Evolutionary conservation across 2,329 filamentous ascomycete species (phyloP), one percentile per base, ranked within the genome.

Genomic region (Triangularia setosa): DNA sequence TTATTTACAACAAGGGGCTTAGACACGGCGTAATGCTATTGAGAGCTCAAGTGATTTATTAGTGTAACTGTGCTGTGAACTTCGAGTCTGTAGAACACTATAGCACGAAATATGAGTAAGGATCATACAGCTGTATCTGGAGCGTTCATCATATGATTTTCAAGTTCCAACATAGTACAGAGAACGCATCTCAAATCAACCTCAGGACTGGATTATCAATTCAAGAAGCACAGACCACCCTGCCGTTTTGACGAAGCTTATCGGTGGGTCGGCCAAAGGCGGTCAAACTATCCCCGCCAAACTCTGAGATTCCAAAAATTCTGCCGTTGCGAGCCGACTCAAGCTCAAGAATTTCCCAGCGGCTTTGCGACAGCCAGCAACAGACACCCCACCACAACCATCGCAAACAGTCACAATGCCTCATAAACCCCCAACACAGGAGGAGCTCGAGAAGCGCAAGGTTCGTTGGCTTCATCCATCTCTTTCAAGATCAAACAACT

Each of bases 361-460:
- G 14, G 48, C 52, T 24, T 60, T 30, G 35, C 54, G 27, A 65
- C 53, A 61, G 30, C 55, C 44, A 63, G 24, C 60, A 58, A 55
- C 63, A 66, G 9, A 27, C 44, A 60, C 48, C 60, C 65, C 63
- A 62, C 65, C 44, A 64, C 54, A 27, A 57, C 44, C 7, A 53
- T 28, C 27, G 30, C 30, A 24, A 58, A 23, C 57, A n/a, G 44
- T 60, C 60, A 68, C 61, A 64, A 72, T 70, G 68, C 67, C 68
- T 68, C 69, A 71, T 69, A 70, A 84, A 75, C 76, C 75, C 66
- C 80, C 81, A 60, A 83, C 78, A 65, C 76, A 80, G 69, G 85
- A 84, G 68, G 86, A 89, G 77, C 77, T 87, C 62, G 82, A 87
- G 70, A 79, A 80, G 72, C 85, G 90, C 68, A 89, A 85, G 76